phyloP scores from a whole-genome alignment of 2,329 filamentous ascomycete species.

The Aspergillus pseudotamarii region DNA sequence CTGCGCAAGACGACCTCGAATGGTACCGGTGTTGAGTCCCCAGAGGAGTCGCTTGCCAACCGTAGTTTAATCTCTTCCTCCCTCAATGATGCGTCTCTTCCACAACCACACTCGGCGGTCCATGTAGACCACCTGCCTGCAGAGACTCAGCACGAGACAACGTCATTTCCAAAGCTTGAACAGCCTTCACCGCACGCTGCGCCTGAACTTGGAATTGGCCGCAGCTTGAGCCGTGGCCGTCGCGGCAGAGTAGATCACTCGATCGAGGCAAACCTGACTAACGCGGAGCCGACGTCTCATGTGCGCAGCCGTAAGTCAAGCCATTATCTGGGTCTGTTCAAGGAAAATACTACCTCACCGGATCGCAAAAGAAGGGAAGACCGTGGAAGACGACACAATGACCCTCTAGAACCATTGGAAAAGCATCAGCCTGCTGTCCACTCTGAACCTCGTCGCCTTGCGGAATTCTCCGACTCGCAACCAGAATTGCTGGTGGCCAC shows the following conservation, averaged over 20 bases:
- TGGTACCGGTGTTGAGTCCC: conserved; percentile 25
- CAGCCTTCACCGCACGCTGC: conserved; percentile 25
- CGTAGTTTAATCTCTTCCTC: conserved; percentile 32
- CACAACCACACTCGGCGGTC: conserved; percentile 25
- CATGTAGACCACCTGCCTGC: conserved; percentile 23
- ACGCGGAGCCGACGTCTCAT: conserved; percentile 56
- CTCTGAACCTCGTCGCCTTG: conserved; percentile 17
- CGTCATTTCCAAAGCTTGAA: conserved; percentile 26
- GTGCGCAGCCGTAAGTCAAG: conserved; percentile 67
- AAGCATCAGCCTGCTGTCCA: conserved; percentile 14
- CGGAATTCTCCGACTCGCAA: conserved; percentile 18
- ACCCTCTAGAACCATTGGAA: conserved; percentile 22
- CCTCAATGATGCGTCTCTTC: conserved; percentile 29
- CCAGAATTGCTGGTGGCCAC: background rate
- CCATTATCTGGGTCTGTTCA: conserved; percentile 67
- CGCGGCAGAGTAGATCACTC: conserved; percentile 59
- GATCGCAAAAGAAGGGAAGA: conserved; percentile 55
- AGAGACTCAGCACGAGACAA: conserved; percentile 23
- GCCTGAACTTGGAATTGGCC: conserved; percentile 31
- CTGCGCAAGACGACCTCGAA: conserved; percentile 27
- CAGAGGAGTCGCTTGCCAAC: conserved; percentile 26
- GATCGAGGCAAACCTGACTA: conserved; percentile 65
- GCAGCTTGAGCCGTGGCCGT: conserved; percentile 48
- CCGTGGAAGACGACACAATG: conserved; percentile 41
- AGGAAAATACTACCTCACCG: conserved; percentile 60